phyloP scores from a whole-genome alignment of 306 rosid species.

The Purshia tridentata region DNA sequence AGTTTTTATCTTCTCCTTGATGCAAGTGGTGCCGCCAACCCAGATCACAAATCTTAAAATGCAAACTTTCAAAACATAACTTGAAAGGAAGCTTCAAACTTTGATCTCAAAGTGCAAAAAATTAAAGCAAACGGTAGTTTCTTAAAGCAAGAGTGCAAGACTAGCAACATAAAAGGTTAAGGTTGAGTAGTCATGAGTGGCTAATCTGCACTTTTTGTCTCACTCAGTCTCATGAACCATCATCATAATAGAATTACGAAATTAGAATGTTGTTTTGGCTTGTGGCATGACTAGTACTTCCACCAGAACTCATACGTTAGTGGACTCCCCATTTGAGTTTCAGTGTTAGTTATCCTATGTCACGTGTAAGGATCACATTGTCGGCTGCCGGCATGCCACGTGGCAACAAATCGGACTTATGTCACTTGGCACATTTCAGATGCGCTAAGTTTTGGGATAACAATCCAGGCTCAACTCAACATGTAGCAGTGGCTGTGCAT shows the following conservation, averaged over 20 bases:
- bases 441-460: no score
- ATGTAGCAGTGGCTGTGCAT: no score
- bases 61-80: background rate
- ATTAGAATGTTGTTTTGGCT: background rate
- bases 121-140: slow-evolving; percentile 26
- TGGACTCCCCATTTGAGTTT: slow-evolving; percentile 43
- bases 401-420: no score
- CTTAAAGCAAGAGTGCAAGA: background rate
- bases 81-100: slow-evolving; percentile 15
- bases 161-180: background rate
- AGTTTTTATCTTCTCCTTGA: background rate
- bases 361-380: background rate
- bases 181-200: slow-evolving; percentile 8
- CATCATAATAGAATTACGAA: slow-evolving; percentile 3
- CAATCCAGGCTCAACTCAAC: no score
- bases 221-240: slow-evolving; percentile 26
- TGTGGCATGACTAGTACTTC: slow-evolving; percentile 24
- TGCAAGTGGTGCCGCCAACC: slow-evolving; percentile 13
- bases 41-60: background rate
- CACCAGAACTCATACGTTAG: slow-evolving; percentile 27
- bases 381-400: no score
- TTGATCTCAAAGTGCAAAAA: slow-evolving; percentile 16
- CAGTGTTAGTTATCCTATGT: background rate
- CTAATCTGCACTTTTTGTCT: slow-evolving; percentile 21
- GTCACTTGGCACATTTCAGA: no score